phyloP scores from a whole-genome alignment of 2,329 filamentous ascomycete genomes.

The Paecilomyces dactylethromorphus region DNA sequence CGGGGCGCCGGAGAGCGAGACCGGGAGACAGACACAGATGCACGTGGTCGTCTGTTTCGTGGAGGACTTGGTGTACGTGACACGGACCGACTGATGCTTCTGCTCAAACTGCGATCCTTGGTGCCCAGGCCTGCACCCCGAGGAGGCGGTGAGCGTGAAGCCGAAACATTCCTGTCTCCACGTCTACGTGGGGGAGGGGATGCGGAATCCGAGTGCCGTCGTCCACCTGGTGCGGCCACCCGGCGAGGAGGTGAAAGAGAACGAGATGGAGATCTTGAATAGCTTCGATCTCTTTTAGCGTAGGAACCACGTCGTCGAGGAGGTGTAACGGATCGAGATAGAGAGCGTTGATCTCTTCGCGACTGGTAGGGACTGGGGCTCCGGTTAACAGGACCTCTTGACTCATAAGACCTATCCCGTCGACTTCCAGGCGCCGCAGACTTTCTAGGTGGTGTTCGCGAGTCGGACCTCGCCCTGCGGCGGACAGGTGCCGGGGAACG shows the following conservation, averaged over 20 bases:
- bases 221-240: conserved; percentile 9
- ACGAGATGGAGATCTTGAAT: conserved; percentile 25
- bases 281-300: conserved; percentile 19
- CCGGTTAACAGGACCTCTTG: conserved; percentile 15
- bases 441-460: conserved; percentile 21
- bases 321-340: conserved; percentile 28
- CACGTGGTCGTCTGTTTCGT: conserved; percentile 10
- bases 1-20: conserved; percentile 17
- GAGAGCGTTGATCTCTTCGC: conserved; percentile 16
- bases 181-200: conserved; percentile 22
- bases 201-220: conserved; percentile 19
- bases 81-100: conserved; percentile 12
- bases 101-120: conserved; percentile 6
- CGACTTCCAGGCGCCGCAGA: conserved; percentile 6
- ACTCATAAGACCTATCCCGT: conserved; percentile 20
- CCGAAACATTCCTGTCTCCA: conserved; percentile 13
- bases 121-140: conserved; percentile 2
- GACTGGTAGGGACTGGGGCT: conserved; percentile 15
- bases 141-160: conserved; percentile 19
- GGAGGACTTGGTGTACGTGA: conserved; percentile 19
- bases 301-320: conserved; percentile 14
- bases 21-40: conserved; percentile 10
- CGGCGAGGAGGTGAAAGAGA: conserved; percentile 22
- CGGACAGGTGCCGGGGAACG: conserved; percentile 22
- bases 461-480: conserved; percentile 15